A percentile compares a stretch with the other conserved stretches of the same genome.
Conservation (phyloP, 345 rosid genomes). For the Euclidium syriacum region DNA sequence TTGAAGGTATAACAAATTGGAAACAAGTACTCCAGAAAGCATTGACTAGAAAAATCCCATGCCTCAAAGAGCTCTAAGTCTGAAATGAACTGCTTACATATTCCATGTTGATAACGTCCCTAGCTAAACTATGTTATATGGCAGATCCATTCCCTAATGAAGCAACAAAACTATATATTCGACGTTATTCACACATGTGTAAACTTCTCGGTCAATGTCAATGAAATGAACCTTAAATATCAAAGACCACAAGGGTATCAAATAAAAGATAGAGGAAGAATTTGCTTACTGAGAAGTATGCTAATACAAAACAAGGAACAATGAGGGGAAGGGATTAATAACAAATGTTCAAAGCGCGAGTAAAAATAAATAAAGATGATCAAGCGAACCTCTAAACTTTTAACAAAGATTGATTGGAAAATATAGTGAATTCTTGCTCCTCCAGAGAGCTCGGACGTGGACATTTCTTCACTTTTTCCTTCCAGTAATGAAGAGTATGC, state of each 20-base stretch:
- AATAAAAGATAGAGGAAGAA: neutral
- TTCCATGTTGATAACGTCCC: neutral
- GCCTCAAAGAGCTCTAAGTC: neutral
- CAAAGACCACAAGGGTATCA: neutral
- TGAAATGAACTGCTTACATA: neutral
- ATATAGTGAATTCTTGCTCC: constrained; percentile 64
- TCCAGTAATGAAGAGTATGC: constrained; percentile 57
- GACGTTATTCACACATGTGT: neutral
- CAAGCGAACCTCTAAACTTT: constrained; percentile 55
- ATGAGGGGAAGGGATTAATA: neutral
- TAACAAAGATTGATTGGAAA: constrained; percentile 64
- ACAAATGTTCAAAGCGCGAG: neutral
- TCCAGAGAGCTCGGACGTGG: constrained; percentile 58
- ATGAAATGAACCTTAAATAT: neutral
- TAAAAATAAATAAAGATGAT: neutral
- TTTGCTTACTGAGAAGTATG: neutral
- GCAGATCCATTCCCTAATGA: neutral
- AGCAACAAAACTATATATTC: neutral
- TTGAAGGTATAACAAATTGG: neutral
- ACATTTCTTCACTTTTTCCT: constrained; percentile 58
- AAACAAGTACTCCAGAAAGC: neutral
- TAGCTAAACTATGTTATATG: neutral
- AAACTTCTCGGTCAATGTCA: neutral
- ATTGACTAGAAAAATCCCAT: neutral
- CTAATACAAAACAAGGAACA: neutral